Percentiles rank a stretch among this genome's conserved stretches.
These are phyloP conservation scores for Akebia trifoliata DNA, from an alignment of 164 flowering plant species.

Conservation along the genomic window DNA sequence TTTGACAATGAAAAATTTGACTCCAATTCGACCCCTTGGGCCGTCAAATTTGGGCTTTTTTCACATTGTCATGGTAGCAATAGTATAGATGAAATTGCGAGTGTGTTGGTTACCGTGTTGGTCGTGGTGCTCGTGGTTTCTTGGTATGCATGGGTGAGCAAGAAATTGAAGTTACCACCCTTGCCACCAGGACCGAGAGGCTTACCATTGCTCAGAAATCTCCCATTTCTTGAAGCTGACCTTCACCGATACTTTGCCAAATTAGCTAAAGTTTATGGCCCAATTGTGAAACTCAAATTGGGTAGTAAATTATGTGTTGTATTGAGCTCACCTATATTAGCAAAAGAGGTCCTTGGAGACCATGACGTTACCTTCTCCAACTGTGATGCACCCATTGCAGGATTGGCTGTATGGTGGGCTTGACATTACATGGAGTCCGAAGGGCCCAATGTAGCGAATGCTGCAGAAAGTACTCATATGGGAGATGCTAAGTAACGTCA, in stretches of 20 bases:
- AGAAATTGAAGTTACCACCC: too few species aligned
- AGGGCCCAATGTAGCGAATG: conserved; percentile 46
- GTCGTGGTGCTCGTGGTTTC: too few species aligned
- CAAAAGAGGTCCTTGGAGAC: conserved; percentile 38
- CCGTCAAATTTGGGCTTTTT: too few species aligned
- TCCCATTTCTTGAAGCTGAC: conserved; percentile 40
- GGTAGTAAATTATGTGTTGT: conserved; percentile 38
- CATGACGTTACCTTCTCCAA: conserved; percentile 45
- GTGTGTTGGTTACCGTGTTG: too few species aligned
- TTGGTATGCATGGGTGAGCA: too few species aligned
- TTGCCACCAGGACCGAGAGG: conserved; percentile 49
- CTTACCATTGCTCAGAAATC: conserved; percentile 42
- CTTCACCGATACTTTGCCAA: conserved; percentile 35
- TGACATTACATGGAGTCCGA: conserved; percentile 35
- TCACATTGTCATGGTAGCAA: too few species aligned
- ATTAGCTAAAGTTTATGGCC: conserved; percentile 35
- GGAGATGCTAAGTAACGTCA: conserved; percentile 22
- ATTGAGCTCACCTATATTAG: conserved; percentile 35
- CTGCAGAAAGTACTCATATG: conserved; percentile 24
- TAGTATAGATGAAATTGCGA: too few species aligned
- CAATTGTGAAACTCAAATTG: conserved; percentile 33
- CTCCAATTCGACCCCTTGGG: too few species aligned
- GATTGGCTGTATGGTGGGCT: conserved; percentile 25
- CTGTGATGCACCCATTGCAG: conserved; percentile 38
- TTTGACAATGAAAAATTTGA: too few species aligned